phyloP scores from a whole-genome alignment of 306 rosid species.

The Ammopiptanthus mongolicus region DNA sequence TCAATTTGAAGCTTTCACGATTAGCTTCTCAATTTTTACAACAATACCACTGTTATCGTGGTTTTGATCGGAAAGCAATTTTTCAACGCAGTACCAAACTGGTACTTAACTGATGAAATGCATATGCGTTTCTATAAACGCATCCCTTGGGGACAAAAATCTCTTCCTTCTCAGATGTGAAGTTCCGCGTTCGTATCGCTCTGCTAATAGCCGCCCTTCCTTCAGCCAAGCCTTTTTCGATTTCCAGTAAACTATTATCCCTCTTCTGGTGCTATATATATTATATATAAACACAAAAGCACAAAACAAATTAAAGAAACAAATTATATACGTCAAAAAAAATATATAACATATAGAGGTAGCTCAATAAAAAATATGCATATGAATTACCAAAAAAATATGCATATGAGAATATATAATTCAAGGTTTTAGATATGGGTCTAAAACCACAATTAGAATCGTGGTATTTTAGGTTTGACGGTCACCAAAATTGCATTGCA shows the following conservation, averaged over 20 bases:
- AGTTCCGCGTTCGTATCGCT: slow-evolving; percentile 32
- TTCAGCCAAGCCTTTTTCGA: slow-evolving; percentile 48
- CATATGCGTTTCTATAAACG: slow-evolving; percentile 52
- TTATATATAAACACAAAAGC: neutral
- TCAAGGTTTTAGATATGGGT: too few species aligned
- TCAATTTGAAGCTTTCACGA: too few species aligned
- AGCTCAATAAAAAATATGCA: neutral
- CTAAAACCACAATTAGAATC: too few species aligned
- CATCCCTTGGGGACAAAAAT: slow-evolving; percentile 53
- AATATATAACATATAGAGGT: neutral
- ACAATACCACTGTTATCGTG: too few species aligned
- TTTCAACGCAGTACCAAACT: too few species aligned
- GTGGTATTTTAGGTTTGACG: too few species aligned
- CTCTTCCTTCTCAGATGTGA: slow-evolving; percentile 36
- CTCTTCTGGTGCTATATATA: neutral
- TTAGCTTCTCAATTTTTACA: too few species aligned
- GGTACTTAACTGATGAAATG: slow-evolving; percentile 78
- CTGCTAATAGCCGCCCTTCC: slow-evolving; percentile 47
- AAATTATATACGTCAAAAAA: too few species aligned
- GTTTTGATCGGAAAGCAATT: too few species aligned
- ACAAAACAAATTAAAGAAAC: too few species aligned
- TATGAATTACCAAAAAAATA: neutral
- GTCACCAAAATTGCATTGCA: too few species aligned
- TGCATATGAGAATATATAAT: too few species aligned
- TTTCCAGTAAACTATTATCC: slow-evolving; percentile 17